phyloP scores from a whole-genome alignment of 1,284 basidiomycete species.

The Puccinia novopanici region DNA sequence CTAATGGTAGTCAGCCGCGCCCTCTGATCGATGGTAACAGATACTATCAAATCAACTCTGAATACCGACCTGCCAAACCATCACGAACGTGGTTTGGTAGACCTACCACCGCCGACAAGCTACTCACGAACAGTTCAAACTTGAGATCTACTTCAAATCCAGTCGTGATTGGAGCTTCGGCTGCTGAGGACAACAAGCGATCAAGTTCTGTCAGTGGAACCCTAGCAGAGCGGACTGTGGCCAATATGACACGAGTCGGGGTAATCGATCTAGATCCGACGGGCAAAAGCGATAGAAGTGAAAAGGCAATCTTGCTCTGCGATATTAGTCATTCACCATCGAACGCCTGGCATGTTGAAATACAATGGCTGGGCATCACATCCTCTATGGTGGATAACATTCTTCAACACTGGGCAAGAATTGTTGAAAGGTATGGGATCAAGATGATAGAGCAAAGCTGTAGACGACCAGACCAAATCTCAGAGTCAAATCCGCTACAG shows the following conservation, averaged over 20 bases:
- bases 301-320: conserved; percentile 81
- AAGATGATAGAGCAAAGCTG: conserved; percentile 73
- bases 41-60: conserved; percentile 44
- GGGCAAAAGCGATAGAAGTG: conserved; percentile 68
- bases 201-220: conserved; percentile 42
- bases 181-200: conserved; percentile 25
- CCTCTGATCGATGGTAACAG: conserved; percentile 43
- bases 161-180: conserved; percentile 1
- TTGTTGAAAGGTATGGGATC: conserved; percentile 85
- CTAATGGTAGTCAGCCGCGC: conserved; percentile 27
- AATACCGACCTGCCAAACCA: conserved; percentile 35
- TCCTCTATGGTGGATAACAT: conserved; percentile 93
- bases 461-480: conserved; percentile 28
- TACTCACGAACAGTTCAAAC: conserved; percentile 3
- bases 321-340: conserved; percentile 88
- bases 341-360: conserved; percentile 90
- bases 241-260: conserved; percentile 38
- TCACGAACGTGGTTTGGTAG: conserved; percentile 48
- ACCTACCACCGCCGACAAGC: conserved; percentile 8
- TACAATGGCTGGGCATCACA: conserved; percentile 95
- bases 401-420: conserved; percentile 77
- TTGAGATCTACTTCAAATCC: background rate
- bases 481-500: conserved; percentile 41
- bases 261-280: conserved; percentile 50
- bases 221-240: conserved; percentile 21